Evolutionary conservation across 2,329 filamentous ascomycete genomes (phyloP).

Genomic region (Scedosporium aurantiacum): DNA sequence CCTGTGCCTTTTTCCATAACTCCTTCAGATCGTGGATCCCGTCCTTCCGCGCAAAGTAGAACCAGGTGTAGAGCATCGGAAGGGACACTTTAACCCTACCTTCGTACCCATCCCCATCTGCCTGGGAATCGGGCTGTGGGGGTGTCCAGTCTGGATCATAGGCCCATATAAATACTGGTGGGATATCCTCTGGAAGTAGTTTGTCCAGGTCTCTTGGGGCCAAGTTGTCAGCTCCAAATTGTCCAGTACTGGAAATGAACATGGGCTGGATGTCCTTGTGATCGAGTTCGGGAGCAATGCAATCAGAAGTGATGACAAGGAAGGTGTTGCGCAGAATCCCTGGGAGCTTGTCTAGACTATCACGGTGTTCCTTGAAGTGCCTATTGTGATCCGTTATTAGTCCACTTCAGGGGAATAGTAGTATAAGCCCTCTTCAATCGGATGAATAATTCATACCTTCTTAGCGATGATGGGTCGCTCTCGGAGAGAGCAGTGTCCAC

Average conservation of each 20-base stretch:
- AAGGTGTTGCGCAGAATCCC: neutral
- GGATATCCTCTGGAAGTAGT: neutral
- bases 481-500: neutral
- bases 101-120: constrained; percentile 3
- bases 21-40: neutral
- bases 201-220: neutral
- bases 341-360: neutral
- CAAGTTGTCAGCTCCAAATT: too few species aligned
- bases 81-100: neutral
- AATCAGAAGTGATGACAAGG: neutral
- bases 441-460: neutral
- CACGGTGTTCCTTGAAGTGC: neutral
- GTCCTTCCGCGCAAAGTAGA: constrained; percentile 1
- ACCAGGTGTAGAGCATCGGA: neutral
- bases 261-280: neutral
- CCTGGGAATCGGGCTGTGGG: neutral
- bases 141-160: constrained; percentile 1
- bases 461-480: neutral
- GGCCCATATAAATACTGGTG: neutral
- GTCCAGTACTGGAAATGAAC: neutral
- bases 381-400: neutral
- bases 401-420: neutral
- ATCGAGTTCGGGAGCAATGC: neutral
- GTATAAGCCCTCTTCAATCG: neutral
- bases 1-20: neutral